Base-by-base conservation (phyloP, 2,329 filamentous ascomycete species). In the Fusarium pseudonygamai region DNA sequence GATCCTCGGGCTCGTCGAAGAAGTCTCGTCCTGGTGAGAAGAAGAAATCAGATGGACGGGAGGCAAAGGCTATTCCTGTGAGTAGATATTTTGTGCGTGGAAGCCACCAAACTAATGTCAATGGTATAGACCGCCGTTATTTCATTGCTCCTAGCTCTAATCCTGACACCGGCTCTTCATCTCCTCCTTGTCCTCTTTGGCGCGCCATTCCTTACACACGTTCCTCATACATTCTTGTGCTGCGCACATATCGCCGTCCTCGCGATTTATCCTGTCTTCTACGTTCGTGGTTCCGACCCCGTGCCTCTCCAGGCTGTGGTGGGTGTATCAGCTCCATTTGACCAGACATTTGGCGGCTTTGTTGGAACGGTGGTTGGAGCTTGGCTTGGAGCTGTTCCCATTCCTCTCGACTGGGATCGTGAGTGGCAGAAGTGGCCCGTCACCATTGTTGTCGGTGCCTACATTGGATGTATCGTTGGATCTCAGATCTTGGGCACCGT, bases 401-500 rank as follows among this genome's bases (percentile, higher is more conserved):
- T 99, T 76, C 96, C 96, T 5, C 85, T 99, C 75, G 96, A 99
- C 81, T 98, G 96, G 96, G 96, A 99, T 81, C 91, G 96, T n/a
- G 95, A 97, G 77, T 99, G 96, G 96, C 96, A 99, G 88, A 93
- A 92, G 82, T 99, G 96, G 93, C 96, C 96, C 0, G 92, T 98
- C 53, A 99, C 96, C 0, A 93, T 99, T 66, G 83, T 98, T 9
- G 91, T 89, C 5, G 96, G 96, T 6, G 87, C 93, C 24, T 98
- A 97, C 82, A 83, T 90, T 11, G 96, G 96, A 3, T 95, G 93
- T 81, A 86, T 90, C 3, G 74, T 93, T 18, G 95, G 95, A 3
- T 92, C 93, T 79, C 78, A 90, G 62, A 73, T 90, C 24, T 91
- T 91, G 1, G 88, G 88, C 6, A 84, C 82, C 3, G 56, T 88